These are phyloP conservation scores for Tuber melanosporum DNA, from an alignment of 495 filamentous ascomycete species.

Conservation along the genomic window DNA sequence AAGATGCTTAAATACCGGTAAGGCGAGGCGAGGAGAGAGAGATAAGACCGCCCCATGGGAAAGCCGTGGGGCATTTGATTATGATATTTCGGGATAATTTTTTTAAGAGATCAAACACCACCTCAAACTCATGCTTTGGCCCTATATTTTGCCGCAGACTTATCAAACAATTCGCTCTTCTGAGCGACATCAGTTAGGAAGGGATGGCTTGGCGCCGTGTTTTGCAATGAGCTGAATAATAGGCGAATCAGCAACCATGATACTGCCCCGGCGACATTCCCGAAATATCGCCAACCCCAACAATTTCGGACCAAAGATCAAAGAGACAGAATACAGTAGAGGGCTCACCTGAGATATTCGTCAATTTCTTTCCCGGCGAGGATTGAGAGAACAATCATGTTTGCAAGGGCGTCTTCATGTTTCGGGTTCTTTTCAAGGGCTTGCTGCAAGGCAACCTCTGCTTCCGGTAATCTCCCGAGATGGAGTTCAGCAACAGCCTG, in stretches of 20 bases:
- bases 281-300: not conserved
- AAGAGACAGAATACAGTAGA: not conserved
- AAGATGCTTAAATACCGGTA: not conserved
- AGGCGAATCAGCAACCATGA: not conserved
- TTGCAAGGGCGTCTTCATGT: slow-evolving; percentile 68
- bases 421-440: slow-evolving; percentile 67
- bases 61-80: not conserved
- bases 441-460: slow-evolving; percentile 74
- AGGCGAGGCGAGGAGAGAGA: not conserved
- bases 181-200: slow-evolving; percentile 63
- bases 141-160: slow-evolving; percentile 68
- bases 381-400: slow-evolving; percentile 68
- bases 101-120: not conserved
- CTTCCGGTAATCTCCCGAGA: slow-evolving; percentile 80
- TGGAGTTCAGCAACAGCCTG: slow-evolving; percentile 92
- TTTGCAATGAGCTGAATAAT: slow-evolving; percentile 52
- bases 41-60: not conserved
- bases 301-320: not conserved
- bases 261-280: not conserved
- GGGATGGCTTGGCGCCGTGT: slow-evolving; percentile 55
- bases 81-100: not conserved
- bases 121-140: slow-evolving; percentile 59
- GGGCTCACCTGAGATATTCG: slow-evolving; percentile 56
- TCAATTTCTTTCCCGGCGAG: slow-evolving; percentile 62
- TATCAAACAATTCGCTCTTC: slow-evolving; percentile 73